Base-by-base conservation (phyloP, 148 eudicot species). In the Fagopyrum homotropicum region DNA sequence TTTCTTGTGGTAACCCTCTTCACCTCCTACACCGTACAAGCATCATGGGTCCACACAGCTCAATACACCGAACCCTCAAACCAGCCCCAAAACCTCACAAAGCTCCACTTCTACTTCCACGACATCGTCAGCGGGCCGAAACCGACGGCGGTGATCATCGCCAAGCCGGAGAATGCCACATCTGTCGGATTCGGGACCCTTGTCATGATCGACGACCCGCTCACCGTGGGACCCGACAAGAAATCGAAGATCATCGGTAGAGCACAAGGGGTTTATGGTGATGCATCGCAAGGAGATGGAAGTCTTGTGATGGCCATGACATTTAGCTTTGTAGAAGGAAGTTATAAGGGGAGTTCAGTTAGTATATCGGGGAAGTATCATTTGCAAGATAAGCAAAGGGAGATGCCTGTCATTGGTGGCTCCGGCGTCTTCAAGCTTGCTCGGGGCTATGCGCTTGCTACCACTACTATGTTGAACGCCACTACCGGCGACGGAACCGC, bases 41-140 rank as follows among this genome's bases (percentile, higher is more conserved):
- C 71, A 35, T 66, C 71, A 40, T 66, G 71, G 71, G 3, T 66
- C 71, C 71, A 66, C 40, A 14, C 71, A 14, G 4, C 30, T 4
- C 4, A 5, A 45, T 2, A 72, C 10, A 17, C 17, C 74, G 17
- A 15, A 19, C 5, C 19, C 74, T 9, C 74, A 72, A 12, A 1
- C n/a, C 55, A 60, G 9, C 7, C 70, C 35, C 75, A 80, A 80
- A 80, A 73, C 26, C 75, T 66, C 44, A 84, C 81, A 45, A 86
- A 83, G 77, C 87, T 88, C 49, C 88, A 85, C 75, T 85, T 86
- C 81, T 88, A 78, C 80, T 88, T 88, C 81, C 89, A 88, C 50
- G 89, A 86, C 71, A 79, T 77, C 19, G 81, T 84, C 40, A 80
- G 84, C 30, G 84, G 89, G n/a, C 54, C 79, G 22, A 52, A 84